A percentile compares a stretch with the other conserved stretches of the same genome.
Conservation (phyloP, 1,284 basidiomycete species). For the Vanrija sp. region DNA sequence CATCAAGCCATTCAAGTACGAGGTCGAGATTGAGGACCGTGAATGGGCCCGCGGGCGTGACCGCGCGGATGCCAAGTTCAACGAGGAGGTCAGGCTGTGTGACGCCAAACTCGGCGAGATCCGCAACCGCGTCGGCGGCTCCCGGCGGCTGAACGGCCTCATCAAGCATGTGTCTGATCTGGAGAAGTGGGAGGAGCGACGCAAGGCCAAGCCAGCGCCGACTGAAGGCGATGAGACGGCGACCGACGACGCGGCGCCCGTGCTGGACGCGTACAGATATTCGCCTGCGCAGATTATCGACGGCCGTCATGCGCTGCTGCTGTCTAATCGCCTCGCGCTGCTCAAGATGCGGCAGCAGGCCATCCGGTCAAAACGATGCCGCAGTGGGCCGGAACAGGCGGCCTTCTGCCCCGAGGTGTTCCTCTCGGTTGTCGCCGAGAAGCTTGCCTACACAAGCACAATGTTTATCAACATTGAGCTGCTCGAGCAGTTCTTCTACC, state of each 20-base stretch:
- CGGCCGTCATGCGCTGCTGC: conserved; percentile 85
- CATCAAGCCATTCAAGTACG: conserved; percentile 99
- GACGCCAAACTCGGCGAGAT: conserved; percentile 83
- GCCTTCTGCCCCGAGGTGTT: conserved; percentile 95
- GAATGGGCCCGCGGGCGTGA: conserved; percentile 88
- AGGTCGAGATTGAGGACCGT: conserved; percentile 69
- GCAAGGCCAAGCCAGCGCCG: conserved; percentile 33
- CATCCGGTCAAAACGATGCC: conserved; percentile 83
- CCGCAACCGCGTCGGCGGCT: conserved; percentile 76
- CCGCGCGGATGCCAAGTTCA: conserved; percentile 71
- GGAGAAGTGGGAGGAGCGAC: conserved; percentile 76
- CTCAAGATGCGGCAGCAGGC: conserved; percentile 79
- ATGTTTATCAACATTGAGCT: conserved; percentile 99
- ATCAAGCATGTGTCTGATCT: conserved; percentile 76
- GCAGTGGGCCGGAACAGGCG: conserved; percentile 76
- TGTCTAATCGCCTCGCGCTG: conserved; percentile 73
- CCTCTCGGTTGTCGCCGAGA: conserved; percentile 93
- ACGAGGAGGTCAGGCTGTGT: conserved; percentile 79
- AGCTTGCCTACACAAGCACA: conserved; percentile 89
- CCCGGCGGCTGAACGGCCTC: conserved; percentile 69
- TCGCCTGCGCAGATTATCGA: conserved; percentile 85
- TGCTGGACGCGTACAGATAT: conserved; percentile 73
- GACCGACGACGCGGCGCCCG: conserved; percentile 52
- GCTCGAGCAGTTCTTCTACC: conserved; percentile 97
- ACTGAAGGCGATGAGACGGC: conserved; percentile 42